Evolutionary conservation across 2,329 filamentous ascomycete species (phyloP).

Genomic region (Neonectria hederae): DNA sequence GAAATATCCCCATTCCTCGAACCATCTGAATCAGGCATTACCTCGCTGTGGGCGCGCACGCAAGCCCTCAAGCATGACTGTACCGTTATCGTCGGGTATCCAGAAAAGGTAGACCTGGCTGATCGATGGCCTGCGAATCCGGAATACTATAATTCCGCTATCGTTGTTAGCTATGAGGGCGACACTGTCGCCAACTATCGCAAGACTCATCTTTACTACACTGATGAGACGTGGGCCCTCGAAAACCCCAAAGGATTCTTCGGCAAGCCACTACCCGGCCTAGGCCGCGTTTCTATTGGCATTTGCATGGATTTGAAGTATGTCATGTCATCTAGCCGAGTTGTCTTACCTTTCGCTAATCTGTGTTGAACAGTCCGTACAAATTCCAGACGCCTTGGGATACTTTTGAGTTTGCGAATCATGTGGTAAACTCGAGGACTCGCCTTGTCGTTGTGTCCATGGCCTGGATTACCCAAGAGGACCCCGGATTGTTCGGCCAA

Average conservation of each 20-base stretch:
- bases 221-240: constrained; percentile 69
- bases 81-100: constrained; percentile 76
- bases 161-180: constrained; percentile 66
- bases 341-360: constrained; percentile 14
- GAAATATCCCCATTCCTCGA: constrained; percentile 78
- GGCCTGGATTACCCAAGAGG: constrained; percentile 77
- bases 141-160: constrained; percentile 64
- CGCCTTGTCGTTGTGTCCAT: constrained; percentile 76
- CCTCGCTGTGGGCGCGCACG: constrained; percentile 75
- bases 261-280: constrained; percentile 52
- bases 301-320: constrained; percentile 73
- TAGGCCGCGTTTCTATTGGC: constrained; percentile 65
- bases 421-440: constrained; percentile 64
- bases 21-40: constrained; percentile 70
- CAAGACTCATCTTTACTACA: constrained; percentile 67
- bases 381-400: constrained; percentile 52
- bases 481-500: constrained; percentile 56
- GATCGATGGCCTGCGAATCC: constrained; percentile 60
- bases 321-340: constrained; percentile 1
- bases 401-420: constrained; percentile 59
- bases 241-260: constrained; percentile 64
- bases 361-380: constrained; percentile 43
- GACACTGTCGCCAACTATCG: constrained; percentile 69
- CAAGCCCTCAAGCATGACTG: constrained; percentile 74
- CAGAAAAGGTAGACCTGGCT: constrained; percentile 69